Percentiles rank a stretch among this genome's conserved stretches.
phyloP scores from a whole-genome alignment of 2,329 filamentous ascomycete genomes.

The Pyrenophora tritici-repentis region DNA sequence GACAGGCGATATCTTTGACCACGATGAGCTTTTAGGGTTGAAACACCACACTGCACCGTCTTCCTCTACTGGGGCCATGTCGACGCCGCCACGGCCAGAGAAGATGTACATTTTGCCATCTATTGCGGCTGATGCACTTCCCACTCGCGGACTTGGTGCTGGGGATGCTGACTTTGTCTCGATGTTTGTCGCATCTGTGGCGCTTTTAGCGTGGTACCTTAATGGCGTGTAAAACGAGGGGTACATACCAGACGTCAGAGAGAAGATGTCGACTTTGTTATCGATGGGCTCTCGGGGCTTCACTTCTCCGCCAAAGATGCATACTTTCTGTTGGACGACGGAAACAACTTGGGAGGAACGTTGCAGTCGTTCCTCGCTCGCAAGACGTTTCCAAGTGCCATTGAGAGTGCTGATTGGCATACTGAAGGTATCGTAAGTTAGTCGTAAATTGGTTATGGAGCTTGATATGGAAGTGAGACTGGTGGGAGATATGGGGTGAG shows the following conservation, averaged over 20 bases:
- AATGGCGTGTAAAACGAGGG: slow-evolving; percentile 19
- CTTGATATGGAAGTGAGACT: not conserved
- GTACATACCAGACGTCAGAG: slow-evolving; percentile 48
- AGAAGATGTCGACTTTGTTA: slow-evolving; percentile 71
- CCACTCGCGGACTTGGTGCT: slow-evolving; percentile 71
- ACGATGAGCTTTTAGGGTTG: slow-evolving; percentile 66
- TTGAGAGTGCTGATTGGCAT: slow-evolving; percentile 34
- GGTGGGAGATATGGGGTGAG: not conserved
- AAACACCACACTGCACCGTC: slow-evolving; percentile 76
- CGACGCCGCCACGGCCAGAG: slow-evolving; percentile 73
- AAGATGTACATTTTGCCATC: slow-evolving; percentile 77
- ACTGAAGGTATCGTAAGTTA: slow-evolving; percentile 27
- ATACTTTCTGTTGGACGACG: slow-evolving; percentile 62
- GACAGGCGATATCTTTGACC: slow-evolving; percentile 67
- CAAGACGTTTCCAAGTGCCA: slow-evolving; percentile 47
- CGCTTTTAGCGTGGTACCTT: slow-evolving; percentile 25
- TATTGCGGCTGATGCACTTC: slow-evolving; percentile 72
- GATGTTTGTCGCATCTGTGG: slow-evolving; percentile 51
- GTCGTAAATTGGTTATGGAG: not conserved
- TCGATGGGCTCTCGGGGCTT: slow-evolving; percentile 69
- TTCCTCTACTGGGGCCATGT: slow-evolving; percentile 75
- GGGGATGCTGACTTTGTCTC: slow-evolving; percentile 29
- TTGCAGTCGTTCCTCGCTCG: slow-evolving; percentile 54
- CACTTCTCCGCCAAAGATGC: slow-evolving; percentile 79
- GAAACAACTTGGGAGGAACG: slow-evolving; percentile 77